Percentiles rank a stretch among this genome's conserved stretches.
Conservation (phyloP, 257 asterid species). For the Ligustrum vulgare region DNA sequence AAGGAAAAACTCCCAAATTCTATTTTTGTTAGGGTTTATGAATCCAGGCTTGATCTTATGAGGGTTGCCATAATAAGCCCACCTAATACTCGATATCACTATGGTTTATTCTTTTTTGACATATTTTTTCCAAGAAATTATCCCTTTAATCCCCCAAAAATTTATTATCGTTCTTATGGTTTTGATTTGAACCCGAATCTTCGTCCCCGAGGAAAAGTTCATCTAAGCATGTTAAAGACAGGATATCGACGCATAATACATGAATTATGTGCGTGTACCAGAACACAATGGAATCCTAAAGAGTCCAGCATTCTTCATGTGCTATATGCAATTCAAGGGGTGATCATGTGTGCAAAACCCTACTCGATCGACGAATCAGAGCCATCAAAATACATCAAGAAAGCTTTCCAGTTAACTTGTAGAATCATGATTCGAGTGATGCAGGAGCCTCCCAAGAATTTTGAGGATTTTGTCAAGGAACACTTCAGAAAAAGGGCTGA, state of each 20-base stretch:
- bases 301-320: slow-evolving; percentile 22
- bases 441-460: slow-evolving; percentile 25
- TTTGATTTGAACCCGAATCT: slow-evolving; percentile 24
- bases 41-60: slow-evolving; percentile 32
- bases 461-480: slow-evolving; percentile 35
- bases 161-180: slow-evolving; percentile 25
- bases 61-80: slow-evolving; percentile 37
- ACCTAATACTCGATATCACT: slow-evolving; percentile 20
- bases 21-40: slow-evolving; percentile 24
- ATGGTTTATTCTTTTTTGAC: slow-evolving; percentile 43
- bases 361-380: not conserved
- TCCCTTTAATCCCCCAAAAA: slow-evolving; percentile 33
- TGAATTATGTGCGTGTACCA: not conserved
- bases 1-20: slow-evolving; percentile 22
- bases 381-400: not conserved
- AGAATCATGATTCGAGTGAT: slow-evolving; percentile 27
- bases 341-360: not conserved
- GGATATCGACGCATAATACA: not conserved
- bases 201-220: slow-evolving; percentile 11
- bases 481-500: slow-evolving; percentile 41
- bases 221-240: slow-evolving; percentile 5
- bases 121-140: slow-evolving; percentile 27
- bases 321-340: slow-evolving; percentile 24
- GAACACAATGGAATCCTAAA: slow-evolving; percentile 10
- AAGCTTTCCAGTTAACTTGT: slow-evolving; percentile 19